Conservation (phyloP, 495 filamentous ascomycete genomes). For the Lophiostoma macrostomum region DNA sequence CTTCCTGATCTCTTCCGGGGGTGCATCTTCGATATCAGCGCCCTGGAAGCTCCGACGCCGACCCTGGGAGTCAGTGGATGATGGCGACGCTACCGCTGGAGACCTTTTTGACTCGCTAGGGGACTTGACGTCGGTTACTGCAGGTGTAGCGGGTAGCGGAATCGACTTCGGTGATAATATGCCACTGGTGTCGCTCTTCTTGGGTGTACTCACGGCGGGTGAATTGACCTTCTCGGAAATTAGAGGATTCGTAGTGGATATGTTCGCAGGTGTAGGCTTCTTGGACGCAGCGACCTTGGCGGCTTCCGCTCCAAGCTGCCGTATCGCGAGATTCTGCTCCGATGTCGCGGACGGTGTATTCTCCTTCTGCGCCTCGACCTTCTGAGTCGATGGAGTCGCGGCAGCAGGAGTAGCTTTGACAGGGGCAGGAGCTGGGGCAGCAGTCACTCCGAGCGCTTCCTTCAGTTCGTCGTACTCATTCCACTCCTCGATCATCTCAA, state of each 20-base stretch:
- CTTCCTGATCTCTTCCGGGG: constrained; percentile 33
- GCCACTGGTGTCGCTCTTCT: constrained; percentile 2
- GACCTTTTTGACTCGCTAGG: background rate
- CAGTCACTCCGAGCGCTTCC: constrained; percentile 60
- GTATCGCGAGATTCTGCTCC: constrained; percentile 29
- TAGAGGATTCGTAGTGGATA: constrained; percentile 29
- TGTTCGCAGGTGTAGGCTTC: constrained; percentile 24
- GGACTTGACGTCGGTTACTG: too few relatives aligned
- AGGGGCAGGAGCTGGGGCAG: constrained; percentile 29
- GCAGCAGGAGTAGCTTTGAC: constrained; percentile 19
- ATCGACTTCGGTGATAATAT: constrained; percentile 19
- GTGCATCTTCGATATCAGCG: constrained; percentile 19
- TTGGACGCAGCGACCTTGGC: constrained; percentile 27
- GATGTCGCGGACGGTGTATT: constrained; percentile 3
- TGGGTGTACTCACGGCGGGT: constrained; percentile 12
- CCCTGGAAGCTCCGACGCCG: constrained; percentile 19
- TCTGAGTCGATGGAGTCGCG: background rate
- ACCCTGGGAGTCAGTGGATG: too few relatives aligned
- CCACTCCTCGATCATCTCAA: constrained; percentile 96
- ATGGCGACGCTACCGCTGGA: background rate
- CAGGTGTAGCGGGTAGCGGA: constrained; percentile 26
- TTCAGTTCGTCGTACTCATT: constrained; percentile 97
- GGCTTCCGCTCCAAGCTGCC: constrained; percentile 30
- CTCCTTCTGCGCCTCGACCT: constrained; percentile 21
- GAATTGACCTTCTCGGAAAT: constrained; percentile 26